Base-by-base conservation (phyloP, 306 rosid genomes). In the Vigna reflexopilosa region DNA sequence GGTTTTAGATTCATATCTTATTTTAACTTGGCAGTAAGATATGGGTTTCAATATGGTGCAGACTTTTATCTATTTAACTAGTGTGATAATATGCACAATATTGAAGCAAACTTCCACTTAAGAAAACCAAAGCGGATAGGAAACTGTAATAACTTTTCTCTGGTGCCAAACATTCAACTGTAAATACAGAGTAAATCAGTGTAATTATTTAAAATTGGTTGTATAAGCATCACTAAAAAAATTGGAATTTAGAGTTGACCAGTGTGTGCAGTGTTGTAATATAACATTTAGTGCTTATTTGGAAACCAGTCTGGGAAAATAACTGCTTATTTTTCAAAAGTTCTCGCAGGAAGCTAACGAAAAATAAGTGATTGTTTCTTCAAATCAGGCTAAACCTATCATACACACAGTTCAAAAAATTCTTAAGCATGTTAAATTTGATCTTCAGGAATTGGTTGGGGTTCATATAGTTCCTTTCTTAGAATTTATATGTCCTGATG, bases 401-500 rank as follows among this genome's bases (percentile, higher is more conserved):
- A 2, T 40, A 5, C 10, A 28, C 64, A 24, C 4, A 24, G 58
- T 38, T 73, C 1, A 12, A 67, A 24, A 28, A 67, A 84, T 24
- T 10, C n/a, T 17, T 67, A 42, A 32, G 9, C 55, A 20, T 79
- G 62, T 64, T 19, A 30, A 62, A 73, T 68, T 68, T 17, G 36
- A 12, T 77, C 63, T 49, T 49, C 26, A 19, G 3, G 77, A 19
- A 42, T 34, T 10, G 16, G 68, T 50, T 40, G 36, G 80, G 45
- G 57, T 73, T 76, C 73, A 50, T 70, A 19, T 28, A 62, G 54
- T 66, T 82, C 49, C 74, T 66, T 42, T 50, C 59, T 80, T 61
- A 58, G 28, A 44, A 65, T 67, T 76, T 79, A 28, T 76, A 50
- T 75, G 34, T 72, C 54, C 28, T 67, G 47, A 51, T 70, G n/a